phyloP scores from a whole-genome alignment of 495 filamentous ascomycete genomes.

The Podospora fimiseda region DNA sequence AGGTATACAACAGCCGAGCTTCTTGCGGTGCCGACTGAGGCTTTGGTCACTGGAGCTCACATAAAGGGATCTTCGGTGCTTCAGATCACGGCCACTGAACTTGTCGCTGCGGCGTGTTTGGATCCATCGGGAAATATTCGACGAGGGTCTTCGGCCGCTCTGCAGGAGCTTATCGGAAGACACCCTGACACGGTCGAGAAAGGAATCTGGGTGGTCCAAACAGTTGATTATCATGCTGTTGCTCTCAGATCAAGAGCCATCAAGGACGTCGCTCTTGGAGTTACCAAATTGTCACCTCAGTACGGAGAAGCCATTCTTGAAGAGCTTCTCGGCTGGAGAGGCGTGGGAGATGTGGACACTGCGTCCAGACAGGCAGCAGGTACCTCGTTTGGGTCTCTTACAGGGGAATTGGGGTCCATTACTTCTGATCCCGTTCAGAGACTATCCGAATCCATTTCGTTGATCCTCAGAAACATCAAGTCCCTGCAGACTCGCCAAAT shows the following conservation, averaged over 20 bases:
- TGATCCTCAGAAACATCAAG: slow-evolving; percentile 39
- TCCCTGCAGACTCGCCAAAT: slow-evolving; percentile 52
- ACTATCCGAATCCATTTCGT: slow-evolving; percentile 21
- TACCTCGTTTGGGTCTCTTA: slow-evolving; percentile 56
- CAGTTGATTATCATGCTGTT: slow-evolving; percentile 88
- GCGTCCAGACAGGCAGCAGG: slow-evolving; percentile 67
- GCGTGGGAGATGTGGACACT: slow-evolving; percentile 68
- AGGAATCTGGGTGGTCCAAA: slow-evolving; percentile 80
- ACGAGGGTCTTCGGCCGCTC: slow-evolving; percentile 81
- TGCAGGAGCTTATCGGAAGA: slow-evolving; percentile 90
- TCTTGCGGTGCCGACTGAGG: slow-evolving; percentile 48
- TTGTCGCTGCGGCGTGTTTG: slow-evolving; percentile 75
- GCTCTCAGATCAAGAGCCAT: slow-evolving; percentile 79
- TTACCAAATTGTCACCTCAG: slow-evolving; percentile 52
- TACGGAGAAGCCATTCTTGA: slow-evolving; percentile 68
- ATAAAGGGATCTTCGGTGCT: slow-evolving; percentile 43
- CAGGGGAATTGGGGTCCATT: slow-evolving; percentile 29
- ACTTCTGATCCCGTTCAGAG: slow-evolving; percentile 19
- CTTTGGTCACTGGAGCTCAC: neutral
- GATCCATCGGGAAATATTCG: slow-evolving; percentile 91
- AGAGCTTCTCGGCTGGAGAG: slow-evolving; percentile 79
- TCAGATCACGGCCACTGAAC: slow-evolving; percentile 70
- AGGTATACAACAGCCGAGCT: slow-evolving; percentile 80
- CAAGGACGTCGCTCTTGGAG: slow-evolving; percentile 61
- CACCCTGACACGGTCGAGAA: slow-evolving; percentile 77